Conservation (phyloP, 352 stramenopile species). For the Phytophthora vignae region DNA sequence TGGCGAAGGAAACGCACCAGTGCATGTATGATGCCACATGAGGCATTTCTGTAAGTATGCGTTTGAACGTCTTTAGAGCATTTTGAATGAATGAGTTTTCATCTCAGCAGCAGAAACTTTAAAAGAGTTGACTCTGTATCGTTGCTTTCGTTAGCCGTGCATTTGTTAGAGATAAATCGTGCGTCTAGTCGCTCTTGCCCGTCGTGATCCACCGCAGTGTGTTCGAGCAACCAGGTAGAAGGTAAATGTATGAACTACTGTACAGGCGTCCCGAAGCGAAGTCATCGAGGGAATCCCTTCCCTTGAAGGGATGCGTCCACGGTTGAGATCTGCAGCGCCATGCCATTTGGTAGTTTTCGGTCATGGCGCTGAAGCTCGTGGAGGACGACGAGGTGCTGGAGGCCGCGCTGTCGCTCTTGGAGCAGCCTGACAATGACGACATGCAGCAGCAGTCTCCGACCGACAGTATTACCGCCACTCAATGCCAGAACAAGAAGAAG, state of each 20-base stretch:
- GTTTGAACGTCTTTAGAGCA: neutral
- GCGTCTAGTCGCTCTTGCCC: constrained; percentile 6
- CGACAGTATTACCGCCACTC: neutral
- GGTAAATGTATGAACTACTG: too few relatives aligned
- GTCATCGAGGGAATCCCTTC: neutral
- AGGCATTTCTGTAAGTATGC: too few relatives aligned
- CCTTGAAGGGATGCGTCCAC: too few relatives aligned
- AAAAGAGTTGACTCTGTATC: too few relatives aligned
- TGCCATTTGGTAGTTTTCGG: constrained; percentile 22
- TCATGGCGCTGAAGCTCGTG: constrained; percentile 27
- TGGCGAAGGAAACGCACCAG: too few relatives aligned
- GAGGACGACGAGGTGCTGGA: constrained; percentile 32
- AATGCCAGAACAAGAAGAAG: constrained; percentile 21
- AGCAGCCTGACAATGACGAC: constrained; percentile 19
- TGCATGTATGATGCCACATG: too few relatives aligned
- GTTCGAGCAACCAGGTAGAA: too few relatives aligned
- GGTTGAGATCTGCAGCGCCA: neutral
- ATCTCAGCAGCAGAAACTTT: too few relatives aligned
- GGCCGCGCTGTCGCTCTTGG: constrained; percentile 39
- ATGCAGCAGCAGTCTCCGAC: neutral
- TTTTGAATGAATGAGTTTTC: neutral
- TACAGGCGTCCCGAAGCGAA: neutral
- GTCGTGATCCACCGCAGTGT: constrained; percentile 32
- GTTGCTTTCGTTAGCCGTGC: too few relatives aligned
- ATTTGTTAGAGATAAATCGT: too few relatives aligned